Evolutionary conservation across 1,139 yeast species (phyloP), one percentile per base, ranked within the genome.

Genomic region (Protomyces inundatus): DNA sequence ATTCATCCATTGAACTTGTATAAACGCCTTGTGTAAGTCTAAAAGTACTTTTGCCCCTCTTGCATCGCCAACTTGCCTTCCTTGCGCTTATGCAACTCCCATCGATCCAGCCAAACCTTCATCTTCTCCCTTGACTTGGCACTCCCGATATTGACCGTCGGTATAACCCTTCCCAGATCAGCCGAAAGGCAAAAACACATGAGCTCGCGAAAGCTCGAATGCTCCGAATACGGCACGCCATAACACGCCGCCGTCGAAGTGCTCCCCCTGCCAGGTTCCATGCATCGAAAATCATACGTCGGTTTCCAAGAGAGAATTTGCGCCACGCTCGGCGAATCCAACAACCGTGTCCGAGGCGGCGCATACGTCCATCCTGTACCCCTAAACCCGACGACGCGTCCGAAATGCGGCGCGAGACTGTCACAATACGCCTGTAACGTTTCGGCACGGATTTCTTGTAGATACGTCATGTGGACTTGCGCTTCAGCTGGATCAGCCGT

Each of bases 301-400:
- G 65, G 58, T 55, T 66, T 59, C 48, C 58, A 65, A 40, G 70
- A 69, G 42, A 67, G 61, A 4, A 70, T 61, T 23, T 64, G 52
- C 33, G 67, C 66, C 9, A 68, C 68, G 40, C 65, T 34, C 23
- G 67, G 67, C 40, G 55, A 45, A 39, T 54, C 73, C 67, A 48
- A 23, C 45, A 45, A 53, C 23, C 65, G 67, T 42, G 72, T 65
- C 58, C 68, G 66, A 6, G 69, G 68, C 5, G 72, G 70, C 57
- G 73, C 70, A 72, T 83, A 86, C 1, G 89, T 79, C 97, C 97
- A 91, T 0, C 97, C 98, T 0, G 97, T 90, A 0, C 97, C 97
- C 45, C 84, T 74, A 37, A 87, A 73, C 0, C 88, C 90, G 33
- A 87, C 77, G 57, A 88, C 80, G 40, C 86, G 77, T 65, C 82